Evolutionary conservation across 2,329 filamentous ascomycete genomes (phyloP), one percentile per base, ranked within the genome.

Genomic region (Blastomyces gilchristii): DNA sequence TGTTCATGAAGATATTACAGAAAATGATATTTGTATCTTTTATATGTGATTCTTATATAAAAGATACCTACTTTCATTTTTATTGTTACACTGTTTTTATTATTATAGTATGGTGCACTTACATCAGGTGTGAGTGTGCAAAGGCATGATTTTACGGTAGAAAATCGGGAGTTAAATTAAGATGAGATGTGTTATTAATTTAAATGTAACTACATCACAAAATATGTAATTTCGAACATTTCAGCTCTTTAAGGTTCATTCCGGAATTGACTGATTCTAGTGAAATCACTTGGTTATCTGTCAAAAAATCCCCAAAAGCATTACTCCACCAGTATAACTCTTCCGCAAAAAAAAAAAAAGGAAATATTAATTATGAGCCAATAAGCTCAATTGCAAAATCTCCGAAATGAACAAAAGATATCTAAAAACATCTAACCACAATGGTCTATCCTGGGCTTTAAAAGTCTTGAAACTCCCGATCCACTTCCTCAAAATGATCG

Each of bases 401-500:
- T 58, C 37, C 39, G 14, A 45, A 45, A 25, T 14, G 3, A 14
- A 47, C n/a, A 22, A 22, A 22, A 22, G n/a, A 22, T 22, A 22
- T 22, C n/a, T 22, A 22, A 22, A 22, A 22, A 22, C n/a, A 22
- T 22, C n/a, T 22, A 22, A 22, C n/a, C n/a, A 22, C n/a, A 22
- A 22, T 22, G 31, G 5, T 31, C 31, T 31, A 2, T 31, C 31
- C 5, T 31, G 31, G 31, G 31, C 3, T 31, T 31, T 31, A 76
- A 61, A 76, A 74, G 25, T 70, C 69, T 14, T 65, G 65, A 82
- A 94, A 96, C 78, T 96, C 90, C 57, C 77, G 81, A 75, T 97
- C 92, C 52, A 97, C 87, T 70, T 83, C 81, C 80, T 96, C 91
- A 80, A 88, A 97, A 66, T 87, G 80, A 70, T 96, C 90, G 68